Base-by-base conservation (phyloP, 768 basidiomycete species). In the Psilocybe sp. region DNA sequence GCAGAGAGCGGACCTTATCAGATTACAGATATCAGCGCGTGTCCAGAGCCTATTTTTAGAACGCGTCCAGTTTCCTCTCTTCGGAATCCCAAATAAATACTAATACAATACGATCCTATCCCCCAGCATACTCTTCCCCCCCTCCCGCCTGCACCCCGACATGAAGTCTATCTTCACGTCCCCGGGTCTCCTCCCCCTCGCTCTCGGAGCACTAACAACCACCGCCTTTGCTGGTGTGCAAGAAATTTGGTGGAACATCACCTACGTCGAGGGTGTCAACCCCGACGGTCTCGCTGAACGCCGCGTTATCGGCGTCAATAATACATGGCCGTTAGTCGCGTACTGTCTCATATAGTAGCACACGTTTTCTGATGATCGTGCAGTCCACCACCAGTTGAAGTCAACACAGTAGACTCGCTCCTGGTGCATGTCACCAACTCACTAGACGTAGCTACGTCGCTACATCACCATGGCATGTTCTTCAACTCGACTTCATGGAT, bases 401-500 rank as follows among this genome's bases (percentile, higher is more conserved):
- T 93, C 10, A 78, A 76, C 53, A 77, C 81, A 5, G 77, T 76
- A 15, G 92, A 98, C 65, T 79, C 80, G 0, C 72, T 97, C 28
- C 60, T 87, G 20, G 76, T 98, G 0, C 94, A 98, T 63, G 82
- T 84, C 5, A 73, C 73, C 23, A 93, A 95, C 66, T 79, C 78
- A 2, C 66, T 95, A 48, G 82, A 87, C 47, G 55, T 71, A 20
- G 78, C 85, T 0, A 79, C 88, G 0, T 77, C 85, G 0, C 70
- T 98, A 13, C 96, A 98, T 65, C 88, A 95, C 62, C 95, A 97
- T 69, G 96, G 96, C 54, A 91, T 96, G 87, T 93, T 84, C 71
- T 93, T 97, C 76, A 95, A 94, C 64, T 77, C 80, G 1, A 79
- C 88, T 0, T 79, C 82, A 14, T 97, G 89, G 84, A 87, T 85